These are phyloP conservation scores for Penicillium cataractarum DNA, from an alignment of 495 filamentous ascomycete genomes.

Conservation along the genomic window DNA sequence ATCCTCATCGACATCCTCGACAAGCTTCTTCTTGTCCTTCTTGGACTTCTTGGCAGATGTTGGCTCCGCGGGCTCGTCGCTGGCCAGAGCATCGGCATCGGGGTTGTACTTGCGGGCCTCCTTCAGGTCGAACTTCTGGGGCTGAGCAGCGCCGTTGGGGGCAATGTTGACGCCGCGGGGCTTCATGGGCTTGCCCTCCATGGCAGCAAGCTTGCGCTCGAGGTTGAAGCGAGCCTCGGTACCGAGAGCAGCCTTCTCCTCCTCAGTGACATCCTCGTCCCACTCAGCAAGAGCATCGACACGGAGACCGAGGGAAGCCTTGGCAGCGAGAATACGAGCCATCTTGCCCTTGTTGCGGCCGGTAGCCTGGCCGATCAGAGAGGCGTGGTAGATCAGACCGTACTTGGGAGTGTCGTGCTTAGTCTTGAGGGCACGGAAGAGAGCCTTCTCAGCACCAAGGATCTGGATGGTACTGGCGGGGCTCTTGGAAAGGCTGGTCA, in stretches of 20 bases:
- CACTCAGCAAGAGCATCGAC: slow-evolving; percentile 89
- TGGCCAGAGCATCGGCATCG: slow-evolving; percentile 84
- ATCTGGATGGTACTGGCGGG: slow-evolving; percentile 97
- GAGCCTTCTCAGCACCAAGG: slow-evolving; percentile 95
- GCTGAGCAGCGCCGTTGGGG: slow-evolving; percentile 64
- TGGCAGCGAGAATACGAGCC: slow-evolving; percentile 91
- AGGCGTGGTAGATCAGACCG: slow-evolving; percentile 97
- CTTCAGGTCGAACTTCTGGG: slow-evolving; percentile 88
- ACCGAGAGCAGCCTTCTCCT: slow-evolving; percentile 80
- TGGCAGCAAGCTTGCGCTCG: slow-evolving; percentile 77
- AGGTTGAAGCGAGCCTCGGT: slow-evolving; percentile 73
- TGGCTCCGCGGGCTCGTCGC: slow-evolving; percentile 64
- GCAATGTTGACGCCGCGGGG: slow-evolving; percentile 74
- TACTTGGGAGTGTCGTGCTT: slow-evolving; percentile 99
- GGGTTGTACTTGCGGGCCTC: slow-evolving; percentile 95
- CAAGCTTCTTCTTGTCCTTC: slow-evolving; percentile 58
- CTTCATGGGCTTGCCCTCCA: slow-evolving; percentile 90
- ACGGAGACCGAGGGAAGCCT: slow-evolving; percentile 88
- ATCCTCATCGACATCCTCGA: slow-evolving; percentile 47
- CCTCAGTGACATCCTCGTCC: slow-evolving; percentile 78
- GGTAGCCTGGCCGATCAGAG: slow-evolving; percentile 92
- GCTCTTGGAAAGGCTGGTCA: slow-evolving; percentile 95
- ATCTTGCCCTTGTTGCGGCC: slow-evolving; percentile 99
- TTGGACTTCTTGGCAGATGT: slow-evolving; percentile 50
- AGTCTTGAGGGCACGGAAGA: slow-evolving; percentile 97